These are phyloP conservation scores for Fonsecaea multimorphosa DNA, from an alignment of 2,329 filamentous ascomycete species.

Conservation along the genomic window DNA sequence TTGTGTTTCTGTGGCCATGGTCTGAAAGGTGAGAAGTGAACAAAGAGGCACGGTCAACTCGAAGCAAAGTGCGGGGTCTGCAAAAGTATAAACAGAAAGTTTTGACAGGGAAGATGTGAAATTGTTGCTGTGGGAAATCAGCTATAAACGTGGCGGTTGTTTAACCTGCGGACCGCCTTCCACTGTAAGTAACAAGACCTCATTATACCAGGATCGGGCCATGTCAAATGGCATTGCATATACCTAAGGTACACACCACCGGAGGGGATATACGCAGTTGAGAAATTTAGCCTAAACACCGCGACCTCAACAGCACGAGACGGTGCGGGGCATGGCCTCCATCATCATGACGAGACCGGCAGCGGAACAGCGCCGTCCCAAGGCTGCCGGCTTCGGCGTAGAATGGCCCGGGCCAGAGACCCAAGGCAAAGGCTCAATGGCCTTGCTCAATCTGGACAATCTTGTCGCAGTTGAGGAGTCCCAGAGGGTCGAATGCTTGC, in stretches of 20 bases:
- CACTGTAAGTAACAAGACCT: constrained; percentile 9
- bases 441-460: constrained; percentile 60
- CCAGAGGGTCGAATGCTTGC: constrained; percentile 69
- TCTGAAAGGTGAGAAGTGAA: constrained; percentile 1
- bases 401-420: neutral
- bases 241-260: constrained; percentile 2
- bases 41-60: neutral
- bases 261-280: constrained; percentile 16
- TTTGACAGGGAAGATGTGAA: neutral
- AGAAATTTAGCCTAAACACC: constrained; percentile 21
- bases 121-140: constrained; percentile 13
- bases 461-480: constrained; percentile 69
- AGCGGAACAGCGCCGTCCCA: neutral
- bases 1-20: constrained; percentile 32
- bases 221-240: neutral
- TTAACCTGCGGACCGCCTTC: constrained; percentile 21
- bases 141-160: constrained; percentile 9
- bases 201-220: neutral
- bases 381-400: constrained; percentile 14
- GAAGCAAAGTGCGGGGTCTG: constrained; percentile 7
- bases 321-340: constrained; percentile 13
- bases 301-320: constrained; percentile 4
- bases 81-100: neutral
- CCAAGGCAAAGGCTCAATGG: too few relatives aligned
- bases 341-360: neutral